Percentiles rank a stretch among this genome's conserved stretches.
phyloP scores from a whole-genome alignment of 208 protist genomes.

The Herpetomonas tarakana region DNA sequence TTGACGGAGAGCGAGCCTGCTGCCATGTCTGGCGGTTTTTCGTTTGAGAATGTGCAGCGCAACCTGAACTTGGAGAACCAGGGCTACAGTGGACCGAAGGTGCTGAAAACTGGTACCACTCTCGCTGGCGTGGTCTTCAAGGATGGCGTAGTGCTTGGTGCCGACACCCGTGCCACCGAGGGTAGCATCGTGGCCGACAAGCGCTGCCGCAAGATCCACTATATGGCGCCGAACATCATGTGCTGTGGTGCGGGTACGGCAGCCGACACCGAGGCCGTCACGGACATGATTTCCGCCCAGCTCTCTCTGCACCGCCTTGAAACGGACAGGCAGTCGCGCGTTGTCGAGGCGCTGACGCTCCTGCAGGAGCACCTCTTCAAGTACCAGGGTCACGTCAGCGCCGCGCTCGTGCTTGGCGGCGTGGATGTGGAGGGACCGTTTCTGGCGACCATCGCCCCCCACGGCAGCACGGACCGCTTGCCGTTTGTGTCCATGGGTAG shows the following conservation, averaged over 20 bases:
- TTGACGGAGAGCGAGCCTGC: too few species aligned
- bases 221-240: slow-evolving; percentile 99
- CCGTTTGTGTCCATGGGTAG: slow-evolving; percentile 99
- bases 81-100: slow-evolving; percentile 65
- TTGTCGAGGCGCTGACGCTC: slow-evolving; percentile 96
- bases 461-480: slow-evolving; percentile 97
- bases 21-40: slow-evolving; percentile 67
- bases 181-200: slow-evolving; percentile 99
- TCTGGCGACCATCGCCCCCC: slow-evolving; percentile 97
- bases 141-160: slow-evolving; percentile 99
- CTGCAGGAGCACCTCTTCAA: slow-evolving; percentile 97
- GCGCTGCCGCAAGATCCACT: slow-evolving; percentile 99
- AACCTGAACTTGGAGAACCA: slow-evolving; percentile 87
- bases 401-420: slow-evolving; percentile 99
- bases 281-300: slow-evolving; percentile 93
- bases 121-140: slow-evolving; percentile 99
- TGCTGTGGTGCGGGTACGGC: slow-evolving; percentile 99
- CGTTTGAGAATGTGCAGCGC: slow-evolving; percentile 91
- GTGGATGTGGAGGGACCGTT: slow-evolving; percentile 97
- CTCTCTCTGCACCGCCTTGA: slow-evolving; percentile 95
- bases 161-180: slow-evolving; percentile 99
- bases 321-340: slow-evolving; percentile 94
- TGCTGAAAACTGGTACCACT: slow-evolving; percentile 99
- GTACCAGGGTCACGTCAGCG: slow-evolving; percentile 98
- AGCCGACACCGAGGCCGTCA: slow-evolving; percentile 97